Evolutionary conservation across 192 early-diverging fungal genomes (phyloP), one percentile per base, ranked within the genome.

Genomic region (Entomortierella chlamydospora): DNA sequence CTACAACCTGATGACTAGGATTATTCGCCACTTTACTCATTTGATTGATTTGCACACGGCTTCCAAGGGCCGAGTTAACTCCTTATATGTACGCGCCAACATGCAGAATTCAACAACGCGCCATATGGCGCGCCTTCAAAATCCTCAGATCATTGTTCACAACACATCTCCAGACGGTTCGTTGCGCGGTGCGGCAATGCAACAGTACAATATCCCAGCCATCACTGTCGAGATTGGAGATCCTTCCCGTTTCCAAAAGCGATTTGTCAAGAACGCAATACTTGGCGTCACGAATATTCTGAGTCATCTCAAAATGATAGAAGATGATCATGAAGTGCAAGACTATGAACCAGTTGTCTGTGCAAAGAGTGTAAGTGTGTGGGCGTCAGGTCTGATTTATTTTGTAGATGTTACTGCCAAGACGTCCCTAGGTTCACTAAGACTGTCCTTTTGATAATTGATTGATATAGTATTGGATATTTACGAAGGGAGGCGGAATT

Each of bases 211-310:
- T 37, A 92, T 97, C 28, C 88, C 87, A 20, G 93, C 95, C 15
- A 96, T 97, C 41, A 96, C 95, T 2, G 95, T 97, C 29, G 95
- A 97, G 73, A 95, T 97, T 72, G 95, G 95, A 53, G 92, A 97
- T 64, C 95, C 95, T 18, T 89, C 92, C 30, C 73, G 89, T 30
- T 94, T 97, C 84, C 94, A 97, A 71, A 94, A 93, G 66, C 87
- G 90, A 66, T 97, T 87, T 81, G 92, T 95, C 26, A 90, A 88
- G 70, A 87, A 83, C 64, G 89, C 84, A 11, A 81, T 92, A 12
- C 54, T 90, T 29, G 88, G 88, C 29, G 88, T 91, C 10, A 87
- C 86, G 49, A 89, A 88, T 57, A 88, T 91, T 34, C 67, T 91
- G 17, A 77, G 84, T 52, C 88, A 91, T 23, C 76, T 91, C 26